Conservation (phyloP, 257 asterid species). For the Haberlea rhodopensis region DNA sequence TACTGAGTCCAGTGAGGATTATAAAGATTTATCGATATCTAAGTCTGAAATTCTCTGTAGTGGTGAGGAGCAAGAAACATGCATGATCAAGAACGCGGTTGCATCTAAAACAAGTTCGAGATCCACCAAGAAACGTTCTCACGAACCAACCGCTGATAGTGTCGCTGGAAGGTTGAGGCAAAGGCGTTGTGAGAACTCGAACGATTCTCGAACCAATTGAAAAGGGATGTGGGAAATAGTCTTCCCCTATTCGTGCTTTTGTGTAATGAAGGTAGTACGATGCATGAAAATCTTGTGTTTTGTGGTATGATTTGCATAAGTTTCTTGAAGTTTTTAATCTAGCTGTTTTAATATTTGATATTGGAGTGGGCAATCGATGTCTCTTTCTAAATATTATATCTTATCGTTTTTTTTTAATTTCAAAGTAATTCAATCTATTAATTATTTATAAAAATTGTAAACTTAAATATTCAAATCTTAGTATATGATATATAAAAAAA, state of each 20-base stretch:
- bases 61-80: constrained; percentile 19
- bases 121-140: constrained; percentile 36
- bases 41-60: constrained; percentile 26
- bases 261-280: background rate
- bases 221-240: background rate
- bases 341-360: too few relatives aligned
- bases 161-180: constrained; percentile 63
- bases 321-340: too few relatives aligned
- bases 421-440: too few relatives aligned
- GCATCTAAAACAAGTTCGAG: constrained; percentile 33
- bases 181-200: constrained; percentile 31
- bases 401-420: too few relatives aligned
- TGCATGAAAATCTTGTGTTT: too few relatives aligned
- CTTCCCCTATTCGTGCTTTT: too few relatives aligned
- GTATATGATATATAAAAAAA: too few relatives aligned
- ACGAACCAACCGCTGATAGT: constrained; percentile 44
- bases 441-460: too few relatives aligned
- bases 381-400: too few relatives aligned
- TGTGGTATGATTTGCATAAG: too few relatives aligned
- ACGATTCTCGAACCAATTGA: background rate
- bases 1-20: constrained; percentile 11
- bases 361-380: too few relatives aligned
- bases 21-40: background rate
- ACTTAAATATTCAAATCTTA: too few relatives aligned
- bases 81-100: constrained; percentile 26